Percentiles rank a stretch among this genome's conserved stretches.
Conservation (phyloP, 129 eudicot genomes). For the Arctium lappa region DNA sequence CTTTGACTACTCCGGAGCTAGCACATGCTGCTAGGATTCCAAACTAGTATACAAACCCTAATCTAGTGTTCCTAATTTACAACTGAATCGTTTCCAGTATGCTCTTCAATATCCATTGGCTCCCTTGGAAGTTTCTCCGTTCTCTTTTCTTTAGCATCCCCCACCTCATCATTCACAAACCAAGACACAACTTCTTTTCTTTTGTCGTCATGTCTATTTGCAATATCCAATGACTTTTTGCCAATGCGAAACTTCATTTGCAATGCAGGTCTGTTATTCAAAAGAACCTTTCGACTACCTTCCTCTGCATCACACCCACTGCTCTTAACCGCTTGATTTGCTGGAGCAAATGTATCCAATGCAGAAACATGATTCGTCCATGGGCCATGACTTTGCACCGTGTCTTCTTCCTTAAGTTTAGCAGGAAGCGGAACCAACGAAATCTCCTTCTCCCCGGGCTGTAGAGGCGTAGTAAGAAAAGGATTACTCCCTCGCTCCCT, state of each 20-base stretch:
- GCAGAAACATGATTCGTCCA: conserved; percentile 39
- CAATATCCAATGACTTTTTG: conserved; percentile 34
- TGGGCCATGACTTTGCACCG: conserved; percentile 17
- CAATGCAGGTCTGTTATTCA: conserved; percentile 43
- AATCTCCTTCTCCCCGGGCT: conserved; percentile 60
- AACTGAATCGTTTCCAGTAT: conserved; percentile 42
- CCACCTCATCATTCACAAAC: conserved; percentile 43
- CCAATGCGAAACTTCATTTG: conserved; percentile 39
- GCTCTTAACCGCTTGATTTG: conserved; percentile 20
- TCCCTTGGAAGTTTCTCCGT: conserved; percentile 54
- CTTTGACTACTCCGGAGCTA: conserved; percentile 52
- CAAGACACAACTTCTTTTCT: conserved; percentile 28
- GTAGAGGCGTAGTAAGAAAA: conserved; percentile 60
- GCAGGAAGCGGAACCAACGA: conserved; percentile 44
- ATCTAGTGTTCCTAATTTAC: conserved; percentile 62
- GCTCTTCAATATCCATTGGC: conserved; percentile 48
- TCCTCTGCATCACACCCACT: conserved; percentile 26
- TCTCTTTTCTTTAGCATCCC: conserved; percentile 51
- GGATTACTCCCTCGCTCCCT: conserved; percentile 42
- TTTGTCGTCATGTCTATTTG: conserved; percentile 20
- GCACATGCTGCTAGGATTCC: conserved; percentile 48
- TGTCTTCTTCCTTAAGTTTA: conserved; percentile 38
- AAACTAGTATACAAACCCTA: conserved; percentile 73
- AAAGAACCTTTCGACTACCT: conserved; percentile 24
- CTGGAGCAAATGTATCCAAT: conserved; percentile 38